phyloP scores from a whole-genome alignment of 305 asterid genomes.

The Stenogyne calaminthoides region DNA sequence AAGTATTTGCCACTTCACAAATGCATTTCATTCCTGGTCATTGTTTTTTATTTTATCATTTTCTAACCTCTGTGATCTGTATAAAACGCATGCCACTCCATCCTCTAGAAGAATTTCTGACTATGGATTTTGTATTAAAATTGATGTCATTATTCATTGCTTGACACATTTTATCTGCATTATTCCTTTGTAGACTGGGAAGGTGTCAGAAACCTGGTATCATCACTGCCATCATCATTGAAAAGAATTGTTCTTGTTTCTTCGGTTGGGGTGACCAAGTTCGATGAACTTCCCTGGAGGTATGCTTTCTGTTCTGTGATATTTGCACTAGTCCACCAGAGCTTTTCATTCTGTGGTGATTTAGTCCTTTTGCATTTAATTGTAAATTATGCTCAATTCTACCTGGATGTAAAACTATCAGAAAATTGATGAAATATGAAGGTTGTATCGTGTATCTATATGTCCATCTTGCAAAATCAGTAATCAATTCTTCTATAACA shows the following conservation, averaged over 20 bases:
- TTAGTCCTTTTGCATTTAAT: neutral
- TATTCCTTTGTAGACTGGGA: slow-evolving; percentile 76
- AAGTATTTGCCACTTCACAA: no score
- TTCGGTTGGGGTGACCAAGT: slow-evolving; percentile 92
- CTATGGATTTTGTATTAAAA: neutral
- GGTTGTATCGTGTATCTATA: neutral
- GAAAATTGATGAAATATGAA: neutral
- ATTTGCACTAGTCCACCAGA: slow-evolving; percentile 1
- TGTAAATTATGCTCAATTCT: slow-evolving; percentile 7
- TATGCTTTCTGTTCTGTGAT: slow-evolving; percentile 33
- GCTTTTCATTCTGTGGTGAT: slow-evolving; percentile 14
- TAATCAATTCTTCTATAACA: neutral
- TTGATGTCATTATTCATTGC: slow-evolving; percentile 4
- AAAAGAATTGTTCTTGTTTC: slow-evolving; percentile 89
- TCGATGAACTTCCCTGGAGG: slow-evolving; percentile 96
- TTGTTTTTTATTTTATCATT: neutral
- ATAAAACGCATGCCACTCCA: neutral
- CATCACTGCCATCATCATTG: slow-evolving; percentile 67
- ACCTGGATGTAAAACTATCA: neutral
- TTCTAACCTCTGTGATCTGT: neutral
- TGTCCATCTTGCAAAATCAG: neutral
- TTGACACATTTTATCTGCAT: slow-evolving; percentile 14
- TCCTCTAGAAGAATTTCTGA: neutral
- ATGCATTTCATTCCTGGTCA: neutral
- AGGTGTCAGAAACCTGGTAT: slow-evolving; percentile 88